Base-by-base conservation (phyloP, 805 yeast genomes). In the Wickerhamomyces xylosicus region DNA sequence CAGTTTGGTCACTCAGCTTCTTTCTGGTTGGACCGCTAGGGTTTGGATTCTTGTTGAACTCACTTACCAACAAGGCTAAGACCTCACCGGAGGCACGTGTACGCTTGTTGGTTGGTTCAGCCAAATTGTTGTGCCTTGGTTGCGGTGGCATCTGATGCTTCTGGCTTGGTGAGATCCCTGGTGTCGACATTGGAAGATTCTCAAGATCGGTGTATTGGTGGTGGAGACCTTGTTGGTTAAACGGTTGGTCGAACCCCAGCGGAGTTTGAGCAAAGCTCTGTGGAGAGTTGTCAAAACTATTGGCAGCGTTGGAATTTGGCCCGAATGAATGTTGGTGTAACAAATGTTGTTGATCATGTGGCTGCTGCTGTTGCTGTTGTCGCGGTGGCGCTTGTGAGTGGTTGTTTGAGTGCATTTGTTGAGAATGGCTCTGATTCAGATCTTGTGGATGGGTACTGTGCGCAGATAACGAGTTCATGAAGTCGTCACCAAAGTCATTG, bases 81-180 rank as follows among this genome's bases (percentile, higher is more conserved):
- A 82, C 86, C 52, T 80, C 90, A 1, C 95, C 90, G n/a, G 78
- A 74, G 2, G 87, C 87, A 39, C 90, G 64, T 13, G 80, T 76
- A 44, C 92, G 63, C 47, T 77, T 78, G 53, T 49, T 62, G 4
- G 31, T 35, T 14, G 41, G 45, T 19, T 45, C 46, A 38, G 40
- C 43, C 14, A 29, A 34, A 38, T 43, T 36, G 40, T 44, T 39
- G 41, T 36, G 41, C 35, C 32, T 44, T n/a, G n/a, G n/a, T 36
- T 34, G 42, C n/a, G 14, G 16, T 16, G 35, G 38, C 20, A 29
- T 22, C 27, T 31, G 41, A 19, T 21, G 36, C 28, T 36, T 32
- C 21, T 25, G 37, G 29, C 25, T 25, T 11, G 13, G 8, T 7
- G 29, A 8, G n/a, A 25, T 11, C 14, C 16, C 9, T 32, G 9